Conservation (phyloP, 768 basidiomycete genomes). For the Lyophyllum atratum region DNA sequence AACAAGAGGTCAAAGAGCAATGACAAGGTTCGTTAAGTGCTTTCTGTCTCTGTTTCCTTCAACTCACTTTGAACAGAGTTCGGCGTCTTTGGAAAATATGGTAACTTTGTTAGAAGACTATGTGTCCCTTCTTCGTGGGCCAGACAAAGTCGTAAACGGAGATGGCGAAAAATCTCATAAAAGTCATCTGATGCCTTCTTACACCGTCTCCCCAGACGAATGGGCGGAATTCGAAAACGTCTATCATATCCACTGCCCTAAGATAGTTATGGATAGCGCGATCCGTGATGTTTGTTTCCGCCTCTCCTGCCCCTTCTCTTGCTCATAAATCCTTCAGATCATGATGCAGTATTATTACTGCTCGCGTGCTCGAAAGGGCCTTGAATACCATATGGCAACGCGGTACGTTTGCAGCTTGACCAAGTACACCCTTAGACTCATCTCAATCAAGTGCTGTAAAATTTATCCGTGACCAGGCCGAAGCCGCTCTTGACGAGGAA, state of each 20-base stretch:
- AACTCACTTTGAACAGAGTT: slow-evolving; percentile 2
- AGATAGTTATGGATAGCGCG: slow-evolving; percentile 72
- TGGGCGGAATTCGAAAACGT: slow-evolving; percentile 88
- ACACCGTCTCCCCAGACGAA: slow-evolving; percentile 66
- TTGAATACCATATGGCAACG: slow-evolving; percentile 89
- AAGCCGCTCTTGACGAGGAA: slow-evolving; percentile 37
- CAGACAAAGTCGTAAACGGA: slow-evolving; percentile 37
- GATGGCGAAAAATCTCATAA: slow-evolving; percentile 34
- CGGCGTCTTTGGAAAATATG: slow-evolving; percentile 44
- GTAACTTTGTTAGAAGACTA: slow-evolving; percentile 63
- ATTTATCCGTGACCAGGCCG: slow-evolving; percentile 84
- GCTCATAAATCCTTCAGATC: slow-evolving; percentile 49
- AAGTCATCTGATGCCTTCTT: slow-evolving; percentile 67
- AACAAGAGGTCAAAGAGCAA: slow-evolving; percentile 8
- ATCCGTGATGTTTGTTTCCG: slow-evolving; percentile 70
- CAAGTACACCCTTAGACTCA: slow-evolving; percentile 7
- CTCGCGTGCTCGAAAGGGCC: slow-evolving; percentile 69
- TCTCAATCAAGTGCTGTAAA: slow-evolving; percentile 64
- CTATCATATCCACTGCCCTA: slow-evolving; percentile 88
- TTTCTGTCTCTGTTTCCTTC: neutral
- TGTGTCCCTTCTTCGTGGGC: slow-evolving; percentile 50
- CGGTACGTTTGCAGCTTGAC: slow-evolving; percentile 47
- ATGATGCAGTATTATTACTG: slow-evolving; percentile 89
- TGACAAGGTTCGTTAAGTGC: slow-evolving; percentile 4
- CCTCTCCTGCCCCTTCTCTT: neutral